Evolutionary conservation across 1,284 basidiomycete genomes (phyloP), one percentile per base, ranked within the genome.

Genomic region (Ceratobasidium sp.): DNA sequence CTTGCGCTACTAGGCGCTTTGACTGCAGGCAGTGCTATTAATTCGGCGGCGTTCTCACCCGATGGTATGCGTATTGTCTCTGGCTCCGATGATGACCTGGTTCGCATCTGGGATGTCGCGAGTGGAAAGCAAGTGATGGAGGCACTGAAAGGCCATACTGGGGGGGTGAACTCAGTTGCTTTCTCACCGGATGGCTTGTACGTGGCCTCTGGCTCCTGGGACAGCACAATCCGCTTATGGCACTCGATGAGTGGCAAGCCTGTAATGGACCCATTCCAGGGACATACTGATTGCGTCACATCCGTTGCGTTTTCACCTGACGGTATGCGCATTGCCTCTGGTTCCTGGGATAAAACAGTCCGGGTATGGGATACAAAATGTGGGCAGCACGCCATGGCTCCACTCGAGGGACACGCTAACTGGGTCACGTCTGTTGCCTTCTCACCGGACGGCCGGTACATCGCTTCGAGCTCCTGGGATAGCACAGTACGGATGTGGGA

Each of bases 151-250:
- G 50, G 52, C 42, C 62, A 67, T 25, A 12, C 0, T 1, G 29
- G 29, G 12, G 1, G 2, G 0, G 52, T 67, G 27, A 2, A 10
- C 6, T 35, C 20, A 1, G n/a, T 57, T 17, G 15, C 32, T 12
- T 57, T 55, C 32, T 69, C 68, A 31, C 56, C 45, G 2, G 49
- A 60, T n/a, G 49, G 55, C 6, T 31, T n/a, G n/a, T 13, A 35
- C 25, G n/a, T 69, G 7, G 35, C 49, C 15, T 62, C 68, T 22
- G 47, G 56, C 17, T 62, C 42, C 15, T 32, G n/a, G 8, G 68
- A 62, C 40, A 2, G 4, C 8, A 50, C 68, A 5, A 47, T 69
- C 47, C 68, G 68, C 3, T 29, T 60, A 1, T 69, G 68, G 68
- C 42, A 69, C 43, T 3, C 27, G 12, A 31, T 35, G 5, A 60